Conservation (phyloP, 768 basidiomycete species). For the Phallus indusiatus region DNA sequence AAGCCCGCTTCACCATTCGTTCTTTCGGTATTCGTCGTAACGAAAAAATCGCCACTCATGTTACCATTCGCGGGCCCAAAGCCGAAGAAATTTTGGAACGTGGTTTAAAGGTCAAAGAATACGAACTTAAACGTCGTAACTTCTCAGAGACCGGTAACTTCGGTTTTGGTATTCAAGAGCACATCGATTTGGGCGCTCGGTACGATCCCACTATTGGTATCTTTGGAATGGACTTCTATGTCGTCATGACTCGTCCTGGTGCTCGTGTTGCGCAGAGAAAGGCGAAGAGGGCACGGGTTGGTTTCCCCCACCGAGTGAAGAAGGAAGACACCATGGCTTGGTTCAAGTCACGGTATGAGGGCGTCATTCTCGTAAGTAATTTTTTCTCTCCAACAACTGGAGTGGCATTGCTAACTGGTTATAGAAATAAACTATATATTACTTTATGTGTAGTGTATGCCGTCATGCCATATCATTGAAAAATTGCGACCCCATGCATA, state of each 20-base stretch:
- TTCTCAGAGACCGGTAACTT: constrained; percentile 99
- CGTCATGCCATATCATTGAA: neutral
- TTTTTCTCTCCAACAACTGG: too few relatives aligned
- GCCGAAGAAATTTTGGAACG: constrained; percentile 99
- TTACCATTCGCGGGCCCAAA: constrained; percentile 98
- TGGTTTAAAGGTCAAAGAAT: constrained; percentile 99
- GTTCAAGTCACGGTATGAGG: constrained; percentile 99
- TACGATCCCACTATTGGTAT: constrained; percentile 99
- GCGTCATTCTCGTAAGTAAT: constrained; percentile 78
- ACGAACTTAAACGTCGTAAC: constrained; percentile 94
- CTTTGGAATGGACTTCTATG: constrained; percentile 99
- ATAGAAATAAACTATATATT: neutral
- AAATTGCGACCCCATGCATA: neutral
- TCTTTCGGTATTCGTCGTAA: constrained; percentile 99
- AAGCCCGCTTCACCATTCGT: constrained; percentile 99
- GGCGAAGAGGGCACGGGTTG: constrained; percentile 79
- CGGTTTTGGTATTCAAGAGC: constrained; percentile 98
- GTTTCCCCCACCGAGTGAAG: constrained; percentile 82
- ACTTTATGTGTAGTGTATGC: neutral
- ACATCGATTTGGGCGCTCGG: constrained; percentile 97
- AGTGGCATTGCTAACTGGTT: neutral
- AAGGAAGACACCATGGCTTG: constrained; percentile 95
- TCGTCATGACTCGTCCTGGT: constrained; percentile 95
- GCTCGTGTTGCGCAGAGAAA: constrained; percentile 85
- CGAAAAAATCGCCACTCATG: constrained; percentile 99